phyloP scores from a whole-genome alignment of 352 stramenopile genomes.

The Pythium insidiosum region DNA sequence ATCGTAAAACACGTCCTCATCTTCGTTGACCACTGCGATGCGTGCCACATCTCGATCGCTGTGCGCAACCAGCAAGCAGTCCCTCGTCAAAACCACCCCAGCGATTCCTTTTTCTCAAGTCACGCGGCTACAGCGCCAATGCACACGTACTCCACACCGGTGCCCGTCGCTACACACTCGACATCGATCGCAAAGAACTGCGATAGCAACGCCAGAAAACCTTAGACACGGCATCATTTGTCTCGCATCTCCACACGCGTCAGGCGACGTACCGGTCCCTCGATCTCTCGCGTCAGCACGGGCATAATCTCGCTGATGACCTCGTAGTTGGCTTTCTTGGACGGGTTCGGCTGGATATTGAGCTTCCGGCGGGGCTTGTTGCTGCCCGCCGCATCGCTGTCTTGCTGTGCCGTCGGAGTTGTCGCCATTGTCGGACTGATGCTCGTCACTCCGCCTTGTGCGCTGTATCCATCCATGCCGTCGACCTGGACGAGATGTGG shows the following conservation, averaged over 20 bases:
- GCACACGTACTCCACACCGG: slow-evolving; percentile 49
- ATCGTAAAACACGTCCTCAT: slow-evolving; percentile 83
- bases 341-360: slow-evolving; percentile 61
- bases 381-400: not conserved
- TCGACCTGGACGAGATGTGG: too few relatives aligned
- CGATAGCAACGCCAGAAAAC: slow-evolving; percentile 1
- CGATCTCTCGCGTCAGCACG: slow-evolving; percentile 66
- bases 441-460: too few relatives aligned
- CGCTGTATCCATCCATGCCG: too few relatives aligned
- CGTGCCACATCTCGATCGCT: slow-evolving; percentile 86
- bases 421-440: slow-evolving; percentile 1
- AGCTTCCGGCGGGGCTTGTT: slow-evolving; percentile 25
- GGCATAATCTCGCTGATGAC: slow-evolving; percentile 70
- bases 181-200: slow-evolving; percentile 91
- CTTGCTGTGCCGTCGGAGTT: too few relatives aligned
- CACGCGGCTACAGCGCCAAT: not conserved
- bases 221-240: not conserved
- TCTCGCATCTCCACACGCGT: slow-evolving; percentile 1
- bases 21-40: slow-evolving; percentile 85
- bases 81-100: not conserved
- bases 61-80: not conserved
- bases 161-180: slow-evolving; percentile 88
- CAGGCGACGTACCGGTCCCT: slow-evolving; percentile 57
- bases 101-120: too few relatives aligned
- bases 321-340: slow-evolving; percentile 55